Percentiles rank a stretch among this genome's conserved stretches.
Evolutionary conservation across 192 early-diverging fungal species (phyloP).

Genomic region (Rhizophagus sp.): DNA sequence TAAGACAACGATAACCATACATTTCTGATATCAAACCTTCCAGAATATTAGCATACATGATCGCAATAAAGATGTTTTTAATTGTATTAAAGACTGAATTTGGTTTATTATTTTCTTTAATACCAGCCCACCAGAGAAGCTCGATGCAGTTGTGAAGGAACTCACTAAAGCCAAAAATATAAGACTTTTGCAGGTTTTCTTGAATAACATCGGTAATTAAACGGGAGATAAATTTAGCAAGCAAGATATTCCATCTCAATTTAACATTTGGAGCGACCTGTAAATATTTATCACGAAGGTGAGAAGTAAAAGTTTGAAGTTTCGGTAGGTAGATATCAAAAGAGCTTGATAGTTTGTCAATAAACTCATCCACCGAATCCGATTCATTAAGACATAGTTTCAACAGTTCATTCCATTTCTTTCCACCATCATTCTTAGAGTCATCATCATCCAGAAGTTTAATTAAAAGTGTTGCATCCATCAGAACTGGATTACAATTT

Average conservation of each 20-base stretch:
- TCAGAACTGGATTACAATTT: background rate
- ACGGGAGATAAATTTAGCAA: background rate
- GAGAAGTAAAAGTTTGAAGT: background rate
- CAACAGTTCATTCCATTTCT: background rate
- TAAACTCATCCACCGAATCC: background rate
- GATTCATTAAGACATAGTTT: background rate
- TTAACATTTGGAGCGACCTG: background rate
- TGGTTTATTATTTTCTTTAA: background rate
- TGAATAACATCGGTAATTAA: background rate
- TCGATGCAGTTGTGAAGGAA: background rate
- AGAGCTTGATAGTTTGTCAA: background rate
- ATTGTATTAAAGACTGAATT: background rate
- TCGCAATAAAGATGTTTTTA: background rate
- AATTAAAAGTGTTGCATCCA: background rate
- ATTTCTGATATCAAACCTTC: background rate
- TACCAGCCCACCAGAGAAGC: background rate
- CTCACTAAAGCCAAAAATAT: background rate
- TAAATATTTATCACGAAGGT: background rate
- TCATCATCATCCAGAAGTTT: conserved; percentile 1
- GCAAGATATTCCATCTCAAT: background rate
- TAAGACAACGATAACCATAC: background rate
- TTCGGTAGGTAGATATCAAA: background rate
- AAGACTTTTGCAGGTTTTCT: background rate
- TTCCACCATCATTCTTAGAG: background rate
- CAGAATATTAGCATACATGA: background rate